These are phyloP conservation scores for Phytophthora pistaciae DNA, from an alignment of 352 stramenopile species.

Conservation along the genomic window DNA sequence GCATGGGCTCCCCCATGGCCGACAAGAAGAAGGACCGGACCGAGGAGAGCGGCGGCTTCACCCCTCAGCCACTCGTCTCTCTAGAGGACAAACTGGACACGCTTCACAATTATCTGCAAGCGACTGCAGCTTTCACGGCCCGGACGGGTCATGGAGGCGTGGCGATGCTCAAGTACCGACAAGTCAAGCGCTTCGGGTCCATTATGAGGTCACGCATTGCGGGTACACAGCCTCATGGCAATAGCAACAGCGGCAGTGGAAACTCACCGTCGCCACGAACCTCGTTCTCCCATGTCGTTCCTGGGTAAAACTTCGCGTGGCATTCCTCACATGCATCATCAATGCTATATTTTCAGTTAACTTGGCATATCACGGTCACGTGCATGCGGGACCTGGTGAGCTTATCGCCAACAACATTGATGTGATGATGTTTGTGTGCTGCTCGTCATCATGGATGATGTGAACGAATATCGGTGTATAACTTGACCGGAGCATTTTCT, in stretches of 20 bases:
- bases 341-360: too few relatives aligned
- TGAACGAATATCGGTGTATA: background rate
- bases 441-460: background rate
- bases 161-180: conserved; percentile 65
- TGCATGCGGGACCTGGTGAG: too few relatives aligned
- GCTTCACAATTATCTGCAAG: conserved; percentile 71
- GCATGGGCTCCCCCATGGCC: conserved; percentile 45
- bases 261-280: conserved; percentile 15
- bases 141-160: conserved; percentile 21
- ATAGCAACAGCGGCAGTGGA: background rate
- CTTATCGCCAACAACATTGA: background rate
- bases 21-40: conserved; percentile 39
- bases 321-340: too few relatives aligned
- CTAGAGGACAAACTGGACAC: conserved; percentile 73
- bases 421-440: background rate
- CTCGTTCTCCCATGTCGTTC: conserved; percentile 26
- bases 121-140: conserved; percentile 24
- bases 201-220: conserved; percentile 65
- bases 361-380: too few relatives aligned
- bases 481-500: background rate
- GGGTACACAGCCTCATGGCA: conserved; percentile 9
- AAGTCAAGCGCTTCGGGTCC: conserved; percentile 72
- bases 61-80: conserved; percentile 42
- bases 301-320: conserved; percentile 7
- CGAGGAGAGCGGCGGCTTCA: conserved; percentile 57